Conservation (phyloP, 2,329 filamentous ascomycete species). For the Ascochyta fabae region DNA sequence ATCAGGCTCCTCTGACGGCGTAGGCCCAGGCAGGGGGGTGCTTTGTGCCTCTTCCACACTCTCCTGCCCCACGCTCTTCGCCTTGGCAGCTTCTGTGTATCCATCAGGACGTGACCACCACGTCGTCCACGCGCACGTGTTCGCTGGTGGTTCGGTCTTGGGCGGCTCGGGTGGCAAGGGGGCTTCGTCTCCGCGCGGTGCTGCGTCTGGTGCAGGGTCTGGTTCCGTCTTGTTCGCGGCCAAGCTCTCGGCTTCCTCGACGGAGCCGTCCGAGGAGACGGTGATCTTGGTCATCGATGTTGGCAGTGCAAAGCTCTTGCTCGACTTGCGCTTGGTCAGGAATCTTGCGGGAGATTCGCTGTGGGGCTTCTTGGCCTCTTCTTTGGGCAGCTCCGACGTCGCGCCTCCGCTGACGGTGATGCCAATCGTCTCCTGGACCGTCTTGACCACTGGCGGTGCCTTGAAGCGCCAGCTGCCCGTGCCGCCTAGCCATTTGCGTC, state of each 20-base stretch:
- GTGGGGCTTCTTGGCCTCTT: conserved; percentile 36
- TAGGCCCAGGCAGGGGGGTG: conserved; percentile 50
- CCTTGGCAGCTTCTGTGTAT: conserved; percentile 49
- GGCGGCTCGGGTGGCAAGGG: conserved; percentile 54
- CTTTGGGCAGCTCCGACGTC: conserved; percentile 48
- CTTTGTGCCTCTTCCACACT: conserved; percentile 47
- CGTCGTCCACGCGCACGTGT: conserved; percentile 52
- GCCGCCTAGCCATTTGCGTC: conserved; percentile 53
- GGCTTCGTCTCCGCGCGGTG: conserved; percentile 39
- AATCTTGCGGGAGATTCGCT: conserved; percentile 45
- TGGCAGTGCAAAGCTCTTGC: conserved; percentile 54
- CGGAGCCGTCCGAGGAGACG: conserved; percentile 48
- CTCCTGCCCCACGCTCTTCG: conserved; percentile 35
- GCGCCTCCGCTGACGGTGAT: conserved; percentile 51
- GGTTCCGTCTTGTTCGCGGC: conserved; percentile 27
- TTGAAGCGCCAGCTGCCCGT: conserved; percentile 55
- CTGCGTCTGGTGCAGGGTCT: conserved; percentile 15
- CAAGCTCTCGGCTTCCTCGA: conserved; percentile 36
- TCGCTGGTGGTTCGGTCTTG: conserved; percentile 21
- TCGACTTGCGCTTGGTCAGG: conserved; percentile 53
- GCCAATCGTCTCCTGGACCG: conserved; percentile 55
- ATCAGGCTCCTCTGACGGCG: conserved; percentile 45
- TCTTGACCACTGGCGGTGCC: conserved; percentile 55
- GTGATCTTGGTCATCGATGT: conserved; percentile 56
- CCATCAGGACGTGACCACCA: conserved; percentile 61